phyloP scores from a whole-genome alignment of 768 basidiomycete genomes.

The Boletus subcaerulescens region DNA sequence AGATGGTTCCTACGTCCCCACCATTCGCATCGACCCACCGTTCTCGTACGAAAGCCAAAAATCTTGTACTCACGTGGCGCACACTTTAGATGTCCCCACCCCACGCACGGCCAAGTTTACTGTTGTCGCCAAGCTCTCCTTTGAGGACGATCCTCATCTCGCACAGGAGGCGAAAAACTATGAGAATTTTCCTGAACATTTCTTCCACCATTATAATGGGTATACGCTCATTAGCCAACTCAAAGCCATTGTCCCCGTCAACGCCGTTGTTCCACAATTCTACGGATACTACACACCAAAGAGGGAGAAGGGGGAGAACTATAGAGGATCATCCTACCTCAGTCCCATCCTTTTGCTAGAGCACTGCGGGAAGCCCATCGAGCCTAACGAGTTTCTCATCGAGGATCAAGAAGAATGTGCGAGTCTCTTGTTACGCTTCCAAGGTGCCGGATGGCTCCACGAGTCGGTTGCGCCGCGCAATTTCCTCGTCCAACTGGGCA shows the following conservation, averaged over 20 bases:
- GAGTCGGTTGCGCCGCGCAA: conserved; percentile 43
- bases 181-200: conserved; percentile 24
- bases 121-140: conserved; percentile 47
- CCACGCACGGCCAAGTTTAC: conserved; percentile 36
- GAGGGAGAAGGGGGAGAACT: not conserved
- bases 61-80: conserved; percentile 3
- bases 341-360: conserved; percentile 48
- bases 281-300: conserved; percentile 54
- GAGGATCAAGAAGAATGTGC: conserved; percentile 43
- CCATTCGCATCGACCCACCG: conserved; percentile 15
- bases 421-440: conserved; percentile 41
- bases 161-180: conserved; percentile 28
- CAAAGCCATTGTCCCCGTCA: conserved; percentile 43
- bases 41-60: conserved; percentile 12
- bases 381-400: conserved; percentile 21
- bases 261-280: conserved; percentile 58
- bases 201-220: conserved; percentile 27
- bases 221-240: conserved; percentile 28
- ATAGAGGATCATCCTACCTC: conserved; percentile 5
- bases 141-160: conserved; percentile 38
- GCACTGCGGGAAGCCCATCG: conserved; percentile 41
- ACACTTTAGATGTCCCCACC: not conserved
- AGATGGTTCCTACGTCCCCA: not conserved
- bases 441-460: conserved; percentile 38
- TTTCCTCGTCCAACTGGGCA: conserved; percentile 42